Evolutionary conservation across 2,329 filamentous ascomycete genomes (phyloP).

Genomic region (Myriosclerotinia duriaeana): DNA sequence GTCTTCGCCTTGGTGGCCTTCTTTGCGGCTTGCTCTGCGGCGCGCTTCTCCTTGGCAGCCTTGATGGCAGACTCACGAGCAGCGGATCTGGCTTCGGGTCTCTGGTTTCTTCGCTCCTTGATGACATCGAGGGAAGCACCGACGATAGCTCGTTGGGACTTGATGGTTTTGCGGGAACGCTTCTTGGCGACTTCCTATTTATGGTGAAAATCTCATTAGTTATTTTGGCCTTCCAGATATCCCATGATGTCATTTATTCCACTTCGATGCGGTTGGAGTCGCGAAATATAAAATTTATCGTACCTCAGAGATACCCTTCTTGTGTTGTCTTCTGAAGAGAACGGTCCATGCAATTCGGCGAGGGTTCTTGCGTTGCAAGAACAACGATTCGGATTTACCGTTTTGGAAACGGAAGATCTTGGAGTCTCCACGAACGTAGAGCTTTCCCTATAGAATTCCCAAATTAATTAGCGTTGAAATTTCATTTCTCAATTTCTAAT

Average conservation of each 20-base stretch:
- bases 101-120: constrained; percentile 95
- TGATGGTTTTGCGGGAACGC: constrained; percentile 95
- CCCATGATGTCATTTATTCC: constrained; percentile 13
- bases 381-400: constrained; percentile 99
- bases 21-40: constrained; percentile 82
- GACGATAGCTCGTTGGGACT: constrained; percentile 98
- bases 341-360: constrained; percentile 98
- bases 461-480: constrained; percentile 35
- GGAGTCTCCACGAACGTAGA: constrained; percentile 99
- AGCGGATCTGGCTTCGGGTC: constrained; percentile 92
- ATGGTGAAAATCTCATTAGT: constrained; percentile 18
- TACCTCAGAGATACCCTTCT: constrained; percentile 99
- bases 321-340: constrained; percentile 97
- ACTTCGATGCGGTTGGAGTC: not conserved
- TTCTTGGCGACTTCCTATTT: constrained; percentile 98
- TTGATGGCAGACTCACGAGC: constrained; percentile 89
- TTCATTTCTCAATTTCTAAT: not conserved
- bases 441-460: constrained; percentile 73
- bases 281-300: constrained; percentile 44
- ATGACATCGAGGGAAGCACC: constrained; percentile 99
- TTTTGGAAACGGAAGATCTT: constrained; percentile 99
- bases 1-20: constrained; percentile 99
- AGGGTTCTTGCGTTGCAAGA: constrained; percentile 99
- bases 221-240: constrained; percentile 11
- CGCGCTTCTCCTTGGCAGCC: constrained; percentile 99